Percentiles rank a stretch among this genome's conserved stretches.
Evolutionary conservation across 2,329 filamentous ascomycete species (phyloP).

Genomic region (Hymenoscyphus fructigenus): DNA sequence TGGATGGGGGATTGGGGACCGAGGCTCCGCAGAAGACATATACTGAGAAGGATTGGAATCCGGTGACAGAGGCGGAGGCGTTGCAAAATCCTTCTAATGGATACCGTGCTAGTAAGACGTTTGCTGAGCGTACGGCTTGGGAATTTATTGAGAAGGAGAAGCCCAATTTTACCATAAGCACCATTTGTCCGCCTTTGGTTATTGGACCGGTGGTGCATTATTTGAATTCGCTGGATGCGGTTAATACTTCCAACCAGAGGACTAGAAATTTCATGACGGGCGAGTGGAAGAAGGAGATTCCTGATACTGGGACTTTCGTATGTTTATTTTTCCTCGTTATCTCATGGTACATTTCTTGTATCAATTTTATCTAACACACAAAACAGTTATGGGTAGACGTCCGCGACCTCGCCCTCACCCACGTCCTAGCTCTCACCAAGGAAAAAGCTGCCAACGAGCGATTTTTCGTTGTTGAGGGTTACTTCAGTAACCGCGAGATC

Average conservation of each 20-base stretch:
- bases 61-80: constrained; percentile 51
- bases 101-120: constrained; percentile 52
- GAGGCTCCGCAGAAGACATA: constrained; percentile 48
- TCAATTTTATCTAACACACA: neutral
- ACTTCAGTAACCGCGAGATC: constrained; percentile 61
- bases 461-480: constrained; percentile 61
- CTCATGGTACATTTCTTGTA: neutral
- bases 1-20: constrained; percentile 52
- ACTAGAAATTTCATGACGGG: constrained; percentile 64
- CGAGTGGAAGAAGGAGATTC: constrained; percentile 55
- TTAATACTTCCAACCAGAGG: constrained; percentile 74
- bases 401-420: constrained; percentile 60
- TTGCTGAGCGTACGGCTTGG: constrained; percentile 69
- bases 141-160: constrained; percentile 54
- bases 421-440: constrained; percentile 59
- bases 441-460: constrained; percentile 58
- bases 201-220: constrained; percentile 59
- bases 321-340: neutral
- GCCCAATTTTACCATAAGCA: constrained; percentile 59
- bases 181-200: constrained; percentile 62
- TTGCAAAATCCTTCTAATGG: constrained; percentile 42
- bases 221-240: constrained; percentile 57
- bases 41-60: constrained; percentile 55
- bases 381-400: constrained; percentile 56
- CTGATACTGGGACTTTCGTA: constrained; percentile 53